Conservation (phyloP, 805 yeast species). For the Wickerhamomyces ciferrii region DNA sequence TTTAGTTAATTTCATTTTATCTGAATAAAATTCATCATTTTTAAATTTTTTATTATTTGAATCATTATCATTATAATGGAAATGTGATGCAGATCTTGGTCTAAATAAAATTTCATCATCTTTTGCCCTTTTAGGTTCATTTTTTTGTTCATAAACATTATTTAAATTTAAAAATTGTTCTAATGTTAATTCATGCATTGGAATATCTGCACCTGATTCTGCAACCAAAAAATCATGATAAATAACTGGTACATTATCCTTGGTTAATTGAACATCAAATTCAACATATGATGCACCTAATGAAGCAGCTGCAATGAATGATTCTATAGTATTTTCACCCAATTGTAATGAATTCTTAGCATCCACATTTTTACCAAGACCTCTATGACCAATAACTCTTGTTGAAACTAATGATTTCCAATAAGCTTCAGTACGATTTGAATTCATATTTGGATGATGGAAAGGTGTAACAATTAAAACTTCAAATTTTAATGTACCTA, state of each 20-base stretch:
- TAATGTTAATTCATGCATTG: constrained; percentile 86
- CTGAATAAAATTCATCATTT: constrained; percentile 19
- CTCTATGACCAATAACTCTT: constrained; percentile 93
- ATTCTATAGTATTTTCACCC: constrained; percentile 93
- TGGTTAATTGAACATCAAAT: constrained; percentile 93
- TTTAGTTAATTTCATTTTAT: constrained; percentile 79
- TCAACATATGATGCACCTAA: constrained; percentile 96
- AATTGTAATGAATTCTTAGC: constrained; percentile 75
- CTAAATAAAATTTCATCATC: constrained; percentile 25
- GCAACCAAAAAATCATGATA: constrained; percentile 94
- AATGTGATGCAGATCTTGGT: constrained; percentile 20
- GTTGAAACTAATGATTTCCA: constrained; percentile 90
- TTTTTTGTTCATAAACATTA: constrained; percentile 17
- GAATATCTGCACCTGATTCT: constrained; percentile 92
- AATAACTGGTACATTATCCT: constrained; percentile 86
- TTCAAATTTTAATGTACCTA: constrained; percentile 78
- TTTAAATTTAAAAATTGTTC: constrained; percentile 75
- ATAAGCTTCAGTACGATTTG: constrained; percentile 69
- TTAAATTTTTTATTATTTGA: constrained; percentile 1
- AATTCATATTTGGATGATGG: constrained; percentile 57
- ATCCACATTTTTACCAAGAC: constrained; percentile 81
- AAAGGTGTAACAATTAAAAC: constrained; percentile 69
- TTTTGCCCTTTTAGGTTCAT: neutral
- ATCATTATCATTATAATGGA: neutral
- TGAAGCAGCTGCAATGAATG: constrained; percentile 93